Evolutionary conservation across 1,139 yeast genomes (phyloP).

Genomic region (Sugiyamaella castrensis): DNA sequence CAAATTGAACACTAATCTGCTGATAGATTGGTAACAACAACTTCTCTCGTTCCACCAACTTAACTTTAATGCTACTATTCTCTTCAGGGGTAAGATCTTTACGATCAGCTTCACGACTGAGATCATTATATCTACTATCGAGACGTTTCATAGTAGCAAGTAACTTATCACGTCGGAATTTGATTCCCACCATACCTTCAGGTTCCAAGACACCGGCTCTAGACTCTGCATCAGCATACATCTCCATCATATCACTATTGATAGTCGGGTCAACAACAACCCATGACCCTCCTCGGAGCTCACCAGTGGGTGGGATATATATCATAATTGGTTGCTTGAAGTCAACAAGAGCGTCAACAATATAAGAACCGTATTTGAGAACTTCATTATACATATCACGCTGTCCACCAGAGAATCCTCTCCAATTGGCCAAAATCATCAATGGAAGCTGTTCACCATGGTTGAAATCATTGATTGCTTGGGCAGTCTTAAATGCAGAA

Average conservation of each 20-base stretch:
- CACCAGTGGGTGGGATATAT: constrained; percentile 97
- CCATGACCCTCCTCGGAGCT: constrained; percentile 99
- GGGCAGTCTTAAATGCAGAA: constrained; percentile 98
- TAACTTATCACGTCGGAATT: constrained; percentile 90
- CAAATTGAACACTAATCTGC: constrained; percentile 92
- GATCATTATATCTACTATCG: constrained; percentile 68
- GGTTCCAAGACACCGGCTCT: constrained; percentile 99
- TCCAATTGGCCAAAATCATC: constrained; percentile 98
- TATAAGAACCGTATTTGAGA: constrained; percentile 91
- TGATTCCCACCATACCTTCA: constrained; percentile 98
- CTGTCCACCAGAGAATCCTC: constrained; percentile 99
- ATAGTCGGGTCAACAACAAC: constrained; percentile 98
- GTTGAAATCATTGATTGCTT: constrained; percentile 95
- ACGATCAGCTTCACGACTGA: constrained; percentile 55
- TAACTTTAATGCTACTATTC: constrained; percentile 58
- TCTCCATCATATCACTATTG: constrained; percentile 96
- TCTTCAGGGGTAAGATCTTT: constrained; percentile 59
- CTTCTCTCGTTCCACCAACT: constrained; percentile 76
- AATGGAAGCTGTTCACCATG: constrained; percentile 96
- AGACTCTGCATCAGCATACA: constrained; percentile 96
- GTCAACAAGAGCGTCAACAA: constrained; percentile 94
- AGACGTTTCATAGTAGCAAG: constrained; percentile 86
- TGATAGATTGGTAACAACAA: constrained; percentile 80
- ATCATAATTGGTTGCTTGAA: constrained; percentile 96
- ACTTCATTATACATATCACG: constrained; percentile 99